These are phyloP conservation scores for Flaveria ramosissima DNA, from an alignment of 129 eudicot species.

Conservation along the genomic window DNA sequence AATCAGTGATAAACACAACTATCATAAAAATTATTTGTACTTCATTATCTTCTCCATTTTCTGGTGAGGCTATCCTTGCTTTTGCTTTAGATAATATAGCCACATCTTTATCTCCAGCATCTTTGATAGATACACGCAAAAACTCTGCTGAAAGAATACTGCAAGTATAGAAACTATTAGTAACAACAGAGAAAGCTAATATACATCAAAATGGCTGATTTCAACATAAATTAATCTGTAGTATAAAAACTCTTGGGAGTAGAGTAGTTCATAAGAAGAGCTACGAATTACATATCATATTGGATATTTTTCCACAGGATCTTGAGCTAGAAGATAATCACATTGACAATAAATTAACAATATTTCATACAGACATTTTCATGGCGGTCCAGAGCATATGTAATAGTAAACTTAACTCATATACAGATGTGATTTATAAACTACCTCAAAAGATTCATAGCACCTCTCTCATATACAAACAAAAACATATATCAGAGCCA, in stretches of 20 bases:
- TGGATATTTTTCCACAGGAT: not conserved
- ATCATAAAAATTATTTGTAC: conserved; percentile 41
- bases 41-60: conserved; percentile 63
- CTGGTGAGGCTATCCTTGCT: conserved; percentile 38
- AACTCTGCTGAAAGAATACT: conserved; percentile 99
- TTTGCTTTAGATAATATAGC: conserved; percentile 46
- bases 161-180: conserved; percentile 69
- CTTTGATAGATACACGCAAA: conserved; percentile 77
- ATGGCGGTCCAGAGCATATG: not conserved
- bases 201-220: conserved; percentile 15
- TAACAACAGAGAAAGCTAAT: conserved; percentile 33
- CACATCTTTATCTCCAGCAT: conserved; percentile 59
- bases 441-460: conserved; percentile 13
- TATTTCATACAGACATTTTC: not conserved
- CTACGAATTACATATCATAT: not conserved
- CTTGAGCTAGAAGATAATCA: not conserved
- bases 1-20: conserved; percentile 8
- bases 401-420: not conserved
- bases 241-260: not conserved
- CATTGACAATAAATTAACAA: not conserved
- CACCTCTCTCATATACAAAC: not conserved
- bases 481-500: conserved; percentile 1
- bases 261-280: conserved; percentile 1
- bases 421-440: conserved; percentile 4
- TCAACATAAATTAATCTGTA: not conserved